These are phyloP conservation scores for Boletus tomentosulus DNA, from an alignment of 768 basidiomycete species.

Conservation along the genomic window DNA sequence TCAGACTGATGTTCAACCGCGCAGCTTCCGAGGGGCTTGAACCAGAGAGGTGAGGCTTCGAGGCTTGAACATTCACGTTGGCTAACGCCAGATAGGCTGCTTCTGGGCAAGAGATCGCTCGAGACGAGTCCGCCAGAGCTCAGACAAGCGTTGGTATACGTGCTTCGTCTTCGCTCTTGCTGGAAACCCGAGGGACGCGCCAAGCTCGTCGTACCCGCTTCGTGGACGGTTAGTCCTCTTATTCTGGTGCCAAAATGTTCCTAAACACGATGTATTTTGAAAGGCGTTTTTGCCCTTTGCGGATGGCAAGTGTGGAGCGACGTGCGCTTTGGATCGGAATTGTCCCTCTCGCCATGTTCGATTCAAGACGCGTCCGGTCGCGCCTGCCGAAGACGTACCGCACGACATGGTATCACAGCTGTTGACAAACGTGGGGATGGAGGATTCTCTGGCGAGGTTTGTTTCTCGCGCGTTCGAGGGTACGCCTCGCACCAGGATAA, in stretches of 20 bases:
- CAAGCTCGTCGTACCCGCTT: conserved; percentile 19
- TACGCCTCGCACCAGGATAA: conserved; percentile 11
- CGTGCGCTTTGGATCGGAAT: neutral
- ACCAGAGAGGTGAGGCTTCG: conserved; percentile 8
- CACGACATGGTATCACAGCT: conserved; percentile 9
- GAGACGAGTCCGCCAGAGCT: conserved; percentile 15
- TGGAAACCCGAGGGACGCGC: conserved; percentile 17
- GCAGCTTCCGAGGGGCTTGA: neutral
- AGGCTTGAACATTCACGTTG: neutral
- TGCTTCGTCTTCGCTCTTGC: conserved; percentile 18
- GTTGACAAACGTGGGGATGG: conserved; percentile 2
- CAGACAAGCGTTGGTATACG: conserved; percentile 18
- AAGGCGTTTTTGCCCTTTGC: conserved; percentile 10
- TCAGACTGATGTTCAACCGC: conserved; percentile 4
- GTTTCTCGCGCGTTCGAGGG: conserved; percentile 16
- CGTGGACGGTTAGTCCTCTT: conserved; percentile 23
- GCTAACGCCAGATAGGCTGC: conserved; percentile 7
- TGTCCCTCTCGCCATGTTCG: conserved; percentile 19
- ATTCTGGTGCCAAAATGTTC: neutral
- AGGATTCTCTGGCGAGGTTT: neutral
- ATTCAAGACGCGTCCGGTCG: conserved; percentile 3
- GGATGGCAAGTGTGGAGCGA: neutral
- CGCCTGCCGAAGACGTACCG: conserved; percentile 8
- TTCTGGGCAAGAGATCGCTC: conserved; percentile 8
- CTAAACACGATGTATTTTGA: neutral